Evolutionary conservation across 257 asterid genomes (phyloP).

Genomic region (Przewalskia tangutica): DNA sequence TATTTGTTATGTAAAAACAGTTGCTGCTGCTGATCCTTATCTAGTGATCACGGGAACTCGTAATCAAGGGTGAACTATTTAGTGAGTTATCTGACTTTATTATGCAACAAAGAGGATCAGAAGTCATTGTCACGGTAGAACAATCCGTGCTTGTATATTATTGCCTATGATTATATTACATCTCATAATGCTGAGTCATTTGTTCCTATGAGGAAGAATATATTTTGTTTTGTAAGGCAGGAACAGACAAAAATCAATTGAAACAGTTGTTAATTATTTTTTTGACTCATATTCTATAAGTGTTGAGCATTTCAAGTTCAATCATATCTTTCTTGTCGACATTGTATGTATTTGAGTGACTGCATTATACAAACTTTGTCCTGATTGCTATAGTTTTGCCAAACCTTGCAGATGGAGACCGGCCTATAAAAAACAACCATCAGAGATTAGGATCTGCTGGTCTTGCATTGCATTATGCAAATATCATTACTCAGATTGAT

Average conservation of each 20-base stretch:
- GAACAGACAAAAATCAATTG: background rate
- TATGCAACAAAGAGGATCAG: background rate
- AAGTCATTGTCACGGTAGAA: background rate
- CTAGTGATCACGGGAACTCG: background rate
- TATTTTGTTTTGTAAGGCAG: background rate
- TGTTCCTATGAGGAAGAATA: background rate
- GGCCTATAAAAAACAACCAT: constrained; percentile 37
- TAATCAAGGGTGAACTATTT: background rate
- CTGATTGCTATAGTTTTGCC: constrained; percentile 5
- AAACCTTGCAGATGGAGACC: constrained; percentile 42
- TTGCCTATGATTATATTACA: background rate
- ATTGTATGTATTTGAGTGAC: background rate
- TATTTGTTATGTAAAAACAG: background rate
- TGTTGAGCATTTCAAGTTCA: background rate
- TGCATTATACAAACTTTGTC: background rate
- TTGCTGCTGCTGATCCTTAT: background rate
- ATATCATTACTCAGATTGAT: constrained; percentile 78
- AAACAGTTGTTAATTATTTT: background rate
- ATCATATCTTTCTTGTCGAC: background rate
- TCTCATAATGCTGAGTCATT: background rate
- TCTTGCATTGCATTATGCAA: constrained; percentile 89
- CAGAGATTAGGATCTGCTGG: constrained; percentile 91
- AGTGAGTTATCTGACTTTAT: background rate
- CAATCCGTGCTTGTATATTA: background rate
- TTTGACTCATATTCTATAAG: background rate